A percentile compares a stretch with the other conserved stretches of the same genome.
phyloP scores from a whole-genome alignment of 192 early-diverging fungal species.

The Entrophospora sp. region DNA sequence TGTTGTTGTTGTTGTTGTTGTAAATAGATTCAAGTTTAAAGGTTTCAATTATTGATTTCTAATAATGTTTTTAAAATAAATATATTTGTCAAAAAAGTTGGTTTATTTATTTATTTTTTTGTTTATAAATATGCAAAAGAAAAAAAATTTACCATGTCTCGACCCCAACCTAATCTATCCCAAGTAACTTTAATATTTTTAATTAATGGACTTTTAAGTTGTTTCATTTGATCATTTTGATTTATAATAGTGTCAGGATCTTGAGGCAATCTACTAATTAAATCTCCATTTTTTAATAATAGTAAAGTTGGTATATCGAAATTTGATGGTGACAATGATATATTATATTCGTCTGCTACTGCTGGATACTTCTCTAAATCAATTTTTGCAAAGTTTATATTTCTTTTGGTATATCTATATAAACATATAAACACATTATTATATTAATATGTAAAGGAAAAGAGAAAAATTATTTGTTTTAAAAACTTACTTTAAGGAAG shows the following conservation, averaged over 20 bases:
- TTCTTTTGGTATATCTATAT: slow-evolving; percentile 23
- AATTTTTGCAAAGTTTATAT: slow-evolving; percentile 39
- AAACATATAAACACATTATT: neutral
- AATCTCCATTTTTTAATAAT: slow-evolving; percentile 40
- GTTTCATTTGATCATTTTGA: slow-evolving; percentile 25
- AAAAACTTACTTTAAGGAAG: slow-evolving; percentile 36
- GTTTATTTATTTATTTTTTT: neutral
- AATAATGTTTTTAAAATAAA: neutral
- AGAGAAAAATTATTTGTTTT: neutral
- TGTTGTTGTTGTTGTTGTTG: no score
- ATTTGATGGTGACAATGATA: slow-evolving; percentile 39
- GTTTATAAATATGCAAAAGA: neutral
- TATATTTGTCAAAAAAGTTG: neutral
- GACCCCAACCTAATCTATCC: slow-evolving; percentile 28
- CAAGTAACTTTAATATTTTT: slow-evolving; percentile 25
- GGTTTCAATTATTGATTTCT: neutral
- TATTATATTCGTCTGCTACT: slow-evolving; percentile 36
- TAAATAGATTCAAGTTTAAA: slow-evolving; percentile 7
- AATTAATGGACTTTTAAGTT: slow-evolving; percentile 22
- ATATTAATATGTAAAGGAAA: no score
- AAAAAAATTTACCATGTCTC: slow-evolving; percentile 14
- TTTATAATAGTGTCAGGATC: no score
- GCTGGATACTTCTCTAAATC: slow-evolving; percentile 37
- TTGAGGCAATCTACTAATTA: slow-evolving; percentile 36
- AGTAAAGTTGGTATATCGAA: slow-evolving; percentile 46